Base-by-base conservation (phyloP, 352 stramenopile genomes). In the Phytopythium ostracodes region DNA sequence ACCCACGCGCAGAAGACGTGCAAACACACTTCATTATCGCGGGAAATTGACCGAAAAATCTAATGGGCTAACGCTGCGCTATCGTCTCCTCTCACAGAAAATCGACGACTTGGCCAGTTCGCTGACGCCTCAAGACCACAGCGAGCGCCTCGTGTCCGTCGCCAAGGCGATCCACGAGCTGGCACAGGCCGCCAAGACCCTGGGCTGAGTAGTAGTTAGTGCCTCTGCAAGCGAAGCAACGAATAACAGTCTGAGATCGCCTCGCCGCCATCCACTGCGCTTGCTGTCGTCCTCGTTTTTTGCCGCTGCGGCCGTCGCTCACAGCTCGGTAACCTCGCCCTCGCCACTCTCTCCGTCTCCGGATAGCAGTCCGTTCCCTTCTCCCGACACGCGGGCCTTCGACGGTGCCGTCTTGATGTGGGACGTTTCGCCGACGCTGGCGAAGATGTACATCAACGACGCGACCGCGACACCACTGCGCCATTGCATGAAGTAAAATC, bases 101-200 rank as follows among this genome's bases (percentile, higher is more conserved):
- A 84, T 93, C 59, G 75, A 73, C 66, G 67, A 79, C 22, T 69
- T 91, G 55, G 78, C 79, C 22, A 59, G 76, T 31, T 81, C 79
- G 18, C 66, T 93, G 10, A 84, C 77, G 18, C 65, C 75, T 6
- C 70, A 63, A 25, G 84, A 89, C 60, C 75, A 89, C 60, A 77
- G 64, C 53, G 84, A 91, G 60, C 80, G 84, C 15, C 69, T 88
- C 5, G 43, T 79, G 3, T 71, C 77, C 20, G 68, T 89, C 0
- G 63, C 79, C 25, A 89, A 88, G 62, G 79, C 82, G 51, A 74
- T 94, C 52, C 70, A 75, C 31, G 82, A 94, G 36, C 72, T 94
- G 46, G 76, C 79, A 33, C 66, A 84, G 60, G 76, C 73, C 49
- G 85, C 82, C 56, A 72, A 88, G 53, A 59, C 67, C 33, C 68